phyloP scores from a whole-genome alignment of 176 grass and related monocot genomes.

The Lolium rigidum region DNA sequence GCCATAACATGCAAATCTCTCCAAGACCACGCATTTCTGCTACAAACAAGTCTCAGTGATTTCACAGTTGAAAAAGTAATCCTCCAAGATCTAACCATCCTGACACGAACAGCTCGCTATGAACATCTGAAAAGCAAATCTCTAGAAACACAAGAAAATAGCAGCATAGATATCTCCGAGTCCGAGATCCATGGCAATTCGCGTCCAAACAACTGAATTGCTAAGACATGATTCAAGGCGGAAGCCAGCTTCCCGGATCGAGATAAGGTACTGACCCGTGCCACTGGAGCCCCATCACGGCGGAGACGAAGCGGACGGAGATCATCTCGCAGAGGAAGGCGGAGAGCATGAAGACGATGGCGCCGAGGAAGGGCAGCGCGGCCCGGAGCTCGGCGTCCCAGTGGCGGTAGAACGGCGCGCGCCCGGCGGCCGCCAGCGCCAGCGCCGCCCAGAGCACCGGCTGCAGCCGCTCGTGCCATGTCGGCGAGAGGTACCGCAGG shows the following conservation, averaged over 20 bases:
- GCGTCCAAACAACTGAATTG: neutral
- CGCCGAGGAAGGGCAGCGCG: conserved; percentile 72
- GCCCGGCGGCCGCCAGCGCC: conserved; percentile 56
- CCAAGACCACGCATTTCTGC: neutral
- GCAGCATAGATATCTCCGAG: conserved; percentile 23
- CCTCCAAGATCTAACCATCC: conserved; percentile 1
- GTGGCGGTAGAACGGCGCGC: conserved; percentile 76
- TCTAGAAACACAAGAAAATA: neutral
- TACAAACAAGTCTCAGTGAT: neutral
- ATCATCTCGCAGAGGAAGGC: conserved; percentile 65
- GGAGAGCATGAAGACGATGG: conserved; percentile 76
- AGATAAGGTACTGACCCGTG: conserved; percentile 56
- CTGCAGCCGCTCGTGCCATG: conserved; percentile 73
- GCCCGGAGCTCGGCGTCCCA: conserved; percentile 80
- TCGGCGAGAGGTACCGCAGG: conserved; percentile 70
- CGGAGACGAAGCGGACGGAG: conserved; percentile 81
- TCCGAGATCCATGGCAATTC: conserved; percentile 36
- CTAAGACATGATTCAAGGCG: neutral
- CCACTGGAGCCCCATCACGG: conserved; percentile 92
- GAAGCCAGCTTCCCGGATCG: neutral
- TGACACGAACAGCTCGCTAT: neutral
- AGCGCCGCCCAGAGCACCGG: conserved; percentile 78
- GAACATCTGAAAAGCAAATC: neutral
- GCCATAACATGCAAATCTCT: neutral
- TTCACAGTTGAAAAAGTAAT: neutral